Evolutionary conservation across 2,329 filamentous ascomycete genomes (phyloP), one percentile per base, ranked within the genome.

Genomic region (Clarireedia monteithiana): DNA sequence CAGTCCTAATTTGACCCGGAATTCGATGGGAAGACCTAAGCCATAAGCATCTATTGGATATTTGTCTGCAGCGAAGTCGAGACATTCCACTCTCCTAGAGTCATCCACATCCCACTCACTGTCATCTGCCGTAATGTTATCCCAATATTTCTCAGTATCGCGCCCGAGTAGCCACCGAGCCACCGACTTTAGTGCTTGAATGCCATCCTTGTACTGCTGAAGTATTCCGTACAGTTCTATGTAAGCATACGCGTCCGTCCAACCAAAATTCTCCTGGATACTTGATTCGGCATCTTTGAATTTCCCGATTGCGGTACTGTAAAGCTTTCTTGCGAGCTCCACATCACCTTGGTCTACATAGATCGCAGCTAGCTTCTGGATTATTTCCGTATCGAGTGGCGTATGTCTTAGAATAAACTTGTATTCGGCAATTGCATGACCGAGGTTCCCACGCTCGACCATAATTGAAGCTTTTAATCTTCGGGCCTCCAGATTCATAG

Each of bases 181-280:
- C 15, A 96, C 71, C 2, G 77, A 76, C 68, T 88, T 94, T 12
- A 95, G 75, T 59, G 86, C 81, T 27, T 71, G 71, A 2, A 95
- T 79, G 2, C 88, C 91, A 61, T 85, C 78, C 5, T 76, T 71
- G 64, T 85, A 86, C 53, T 81, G 77, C 39, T 79, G 78, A 9
- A 82, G 71, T 48, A 84, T 81, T 27, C 84, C 82, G 59, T 91
- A 84, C 17, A 97, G 77, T 65, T 96, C 90, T 40, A 90, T 80
- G 62, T 94, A 96, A 53, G 91, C 86, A 59, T 90, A 88, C 44
- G 95, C 76, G 68, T 97, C 88, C 53, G 86, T 84, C 92, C 92
- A 99, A 12, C 55, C 58, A 55, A 69, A 66, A 2, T 30, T 59
- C 1, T 48, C 27, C 6, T 62, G 55, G 27, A 57, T 50, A 17